Conservation (phyloP, 768 basidiomycete species). For the Boletus huronensis region DNA sequence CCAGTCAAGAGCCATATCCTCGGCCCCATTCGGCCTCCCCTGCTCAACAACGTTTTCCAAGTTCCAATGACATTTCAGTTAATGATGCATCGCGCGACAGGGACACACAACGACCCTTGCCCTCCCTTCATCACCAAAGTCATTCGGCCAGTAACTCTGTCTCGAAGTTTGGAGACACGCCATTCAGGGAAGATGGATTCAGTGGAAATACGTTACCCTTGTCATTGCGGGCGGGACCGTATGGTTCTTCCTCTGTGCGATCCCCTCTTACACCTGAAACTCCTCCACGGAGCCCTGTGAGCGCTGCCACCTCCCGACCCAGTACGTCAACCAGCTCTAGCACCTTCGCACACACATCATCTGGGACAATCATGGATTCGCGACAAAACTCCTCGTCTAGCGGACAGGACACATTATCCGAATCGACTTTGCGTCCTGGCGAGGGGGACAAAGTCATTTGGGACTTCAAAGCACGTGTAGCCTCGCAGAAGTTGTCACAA, state of each 20-base stretch:
- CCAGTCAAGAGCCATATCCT: constrained; percentile 54
- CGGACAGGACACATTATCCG: constrained; percentile 32
- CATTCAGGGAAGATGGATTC: constrained; percentile 30
- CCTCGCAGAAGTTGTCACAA: constrained; percentile 17
- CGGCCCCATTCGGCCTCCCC: constrained; percentile 59
- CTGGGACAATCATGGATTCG: constrained; percentile 26
- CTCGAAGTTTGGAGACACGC: constrained; percentile 32
- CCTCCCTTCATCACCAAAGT: constrained; percentile 23
- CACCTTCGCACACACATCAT: constrained; percentile 24
- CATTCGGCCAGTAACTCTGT: constrained; percentile 26
- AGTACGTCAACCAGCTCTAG: constrained; percentile 33
- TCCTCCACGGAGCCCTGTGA: constrained; percentile 64
- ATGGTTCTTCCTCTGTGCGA: constrained; percentile 19
- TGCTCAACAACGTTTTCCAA: constrained; percentile 31
- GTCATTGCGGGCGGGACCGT: constrained; percentile 29
- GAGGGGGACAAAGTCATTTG: constrained; percentile 31
- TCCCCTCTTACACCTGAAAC: constrained; percentile 41
- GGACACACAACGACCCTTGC: constrained; percentile 29
- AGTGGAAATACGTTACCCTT: constrained; percentile 21
- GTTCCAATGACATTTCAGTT: constrained; percentile 11
- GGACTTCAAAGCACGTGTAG: constrained; percentile 23
- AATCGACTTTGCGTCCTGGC: constrained; percentile 33
- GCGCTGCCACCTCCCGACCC: constrained; percentile 44
- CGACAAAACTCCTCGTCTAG: constrained; percentile 27
- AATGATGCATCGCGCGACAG: constrained; percentile 27